Conservation (phyloP, 441 rosid species). For the Adansonia gregorii region DNA sequence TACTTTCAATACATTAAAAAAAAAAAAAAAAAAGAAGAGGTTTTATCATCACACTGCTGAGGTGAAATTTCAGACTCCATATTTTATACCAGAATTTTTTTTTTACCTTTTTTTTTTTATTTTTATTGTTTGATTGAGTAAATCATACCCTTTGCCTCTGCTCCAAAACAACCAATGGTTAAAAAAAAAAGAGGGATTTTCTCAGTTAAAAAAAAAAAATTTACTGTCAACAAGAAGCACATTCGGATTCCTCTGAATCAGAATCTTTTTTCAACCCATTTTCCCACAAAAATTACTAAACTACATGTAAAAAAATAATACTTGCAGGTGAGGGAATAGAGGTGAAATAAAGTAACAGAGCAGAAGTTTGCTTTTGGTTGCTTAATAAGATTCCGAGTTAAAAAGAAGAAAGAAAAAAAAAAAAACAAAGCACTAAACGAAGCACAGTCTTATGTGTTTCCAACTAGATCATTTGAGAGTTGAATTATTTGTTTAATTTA, state of each 20-base stretch:
- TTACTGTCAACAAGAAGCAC: not conserved
- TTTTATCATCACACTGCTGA: not conserved
- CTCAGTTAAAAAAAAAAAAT: not conserved
- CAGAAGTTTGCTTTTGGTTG: too few relatives aligned
- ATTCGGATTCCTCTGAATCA: constrained; percentile 32
- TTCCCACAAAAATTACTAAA: not conserved
- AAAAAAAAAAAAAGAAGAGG: too few relatives aligned
- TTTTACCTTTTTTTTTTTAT: too few relatives aligned
- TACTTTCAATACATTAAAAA: not conserved
- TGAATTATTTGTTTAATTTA: too few relatives aligned
- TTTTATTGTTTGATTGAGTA: constrained; percentile 30
- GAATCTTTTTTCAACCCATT: constrained; percentile 40
- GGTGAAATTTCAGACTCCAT: not conserved
- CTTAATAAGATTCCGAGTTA: too few relatives aligned
- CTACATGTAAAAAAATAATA: not conserved
- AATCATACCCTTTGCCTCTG: constrained; percentile 30
- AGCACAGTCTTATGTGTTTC: not conserved
- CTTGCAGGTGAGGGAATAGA: too few relatives aligned
- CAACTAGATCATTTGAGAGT: not conserved
- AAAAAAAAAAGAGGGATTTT: not conserved
- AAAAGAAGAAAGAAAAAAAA: not conserved
- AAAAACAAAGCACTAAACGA: not conserved
- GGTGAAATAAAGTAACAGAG: too few relatives aligned
- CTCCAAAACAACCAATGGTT: not conserved
- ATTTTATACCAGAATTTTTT: not conserved